These are phyloP conservation scores for Fusarium sp. DNA, from an alignment of 2,329 filamentous ascomycete genomes.

Conservation along the genomic window DNA sequence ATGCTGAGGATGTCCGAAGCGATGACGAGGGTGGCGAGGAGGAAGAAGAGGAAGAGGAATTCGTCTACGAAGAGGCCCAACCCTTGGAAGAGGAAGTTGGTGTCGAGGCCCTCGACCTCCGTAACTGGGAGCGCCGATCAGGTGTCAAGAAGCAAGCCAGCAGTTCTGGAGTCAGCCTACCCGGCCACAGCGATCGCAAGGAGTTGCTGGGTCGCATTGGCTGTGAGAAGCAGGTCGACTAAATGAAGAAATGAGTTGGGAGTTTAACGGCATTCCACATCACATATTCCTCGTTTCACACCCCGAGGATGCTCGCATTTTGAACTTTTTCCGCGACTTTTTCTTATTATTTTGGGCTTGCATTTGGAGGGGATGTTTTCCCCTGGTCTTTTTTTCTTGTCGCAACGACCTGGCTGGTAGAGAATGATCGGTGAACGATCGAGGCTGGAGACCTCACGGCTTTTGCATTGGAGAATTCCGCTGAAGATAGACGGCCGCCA, in stretches of 20 bases:
- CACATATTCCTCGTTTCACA: slow-evolving; percentile 24
- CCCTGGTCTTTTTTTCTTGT: slow-evolving; percentile 13
- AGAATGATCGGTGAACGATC: slow-evolving; percentile 13
- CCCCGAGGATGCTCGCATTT: slow-evolving; percentile 24
- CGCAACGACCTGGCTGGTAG: slow-evolving; percentile 14
- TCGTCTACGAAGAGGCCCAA: slow-evolving; percentile 64
- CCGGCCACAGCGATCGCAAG: slow-evolving; percentile 79
- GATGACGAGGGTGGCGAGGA: slow-evolving; percentile 79
- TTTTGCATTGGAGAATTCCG: slow-evolving; percentile 21
- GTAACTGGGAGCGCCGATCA: slow-evolving; percentile 68
- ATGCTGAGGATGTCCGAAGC: slow-evolving; percentile 87
- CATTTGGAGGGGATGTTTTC: slow-evolving; percentile 11
- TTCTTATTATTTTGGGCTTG: slow-evolving; percentile 23
- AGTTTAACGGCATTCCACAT: slow-evolving; percentile 35
- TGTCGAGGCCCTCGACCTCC: slow-evolving; percentile 76
- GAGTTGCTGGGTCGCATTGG: slow-evolving; percentile 84
- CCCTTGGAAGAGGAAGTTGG: slow-evolving; percentile 80
- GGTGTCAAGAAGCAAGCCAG: slow-evolving; percentile 65
- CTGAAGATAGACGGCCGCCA: slow-evolving; percentile 29
- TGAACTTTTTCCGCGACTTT: slow-evolving; percentile 5
- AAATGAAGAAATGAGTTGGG: slow-evolving; percentile 31
- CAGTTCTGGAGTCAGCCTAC: slow-evolving; percentile 72
- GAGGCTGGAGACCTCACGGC: slow-evolving; percentile 30
- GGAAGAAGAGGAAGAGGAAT: slow-evolving; percentile 67
- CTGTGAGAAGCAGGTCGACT: slow-evolving; percentile 78